Conservation (phyloP, 2,329 filamentous ascomycete genomes). For the Neonectria faginata region DNA sequence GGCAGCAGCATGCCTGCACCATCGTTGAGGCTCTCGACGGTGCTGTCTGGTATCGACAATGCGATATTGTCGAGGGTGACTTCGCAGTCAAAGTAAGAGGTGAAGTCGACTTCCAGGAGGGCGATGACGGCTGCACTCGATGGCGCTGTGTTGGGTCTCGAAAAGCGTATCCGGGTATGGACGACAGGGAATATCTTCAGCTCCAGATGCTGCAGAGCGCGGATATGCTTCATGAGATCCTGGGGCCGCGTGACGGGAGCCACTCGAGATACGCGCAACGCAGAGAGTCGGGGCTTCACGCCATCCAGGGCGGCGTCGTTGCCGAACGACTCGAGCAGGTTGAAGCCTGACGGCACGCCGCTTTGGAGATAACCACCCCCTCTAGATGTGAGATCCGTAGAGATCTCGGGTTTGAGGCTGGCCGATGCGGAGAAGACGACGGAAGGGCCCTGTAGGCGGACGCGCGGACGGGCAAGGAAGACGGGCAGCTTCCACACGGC, state of each 20-base stretch:
- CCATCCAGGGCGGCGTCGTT: slow-evolving; percentile 73
- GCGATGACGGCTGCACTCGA: slow-evolving; percentile 73
- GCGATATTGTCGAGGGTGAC: slow-evolving; percentile 70
- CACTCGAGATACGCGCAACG: slow-evolving; percentile 79
- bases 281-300: slow-evolving; percentile 75
- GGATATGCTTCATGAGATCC: slow-evolving; percentile 72
- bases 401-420: slow-evolving; percentile 65
- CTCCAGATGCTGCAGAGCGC: slow-evolving; percentile 70
- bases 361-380: slow-evolving; percentile 76
- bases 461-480: slow-evolving; percentile 69
- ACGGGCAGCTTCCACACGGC: slow-evolving; percentile 71
- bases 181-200: slow-evolving; percentile 76
- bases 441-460: slow-evolving; percentile 74
- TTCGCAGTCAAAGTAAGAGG: slow-evolving; percentile 75
- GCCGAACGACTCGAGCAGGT: slow-evolving; percentile 80
- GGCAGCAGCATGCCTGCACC: slow-evolving; percentile 63
- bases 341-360: slow-evolving; percentile 75
- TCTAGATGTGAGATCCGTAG: slow-evolving; percentile 43
- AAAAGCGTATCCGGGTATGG: slow-evolving; percentile 79
- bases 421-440: slow-evolving; percentile 74
- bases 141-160: slow-evolving; percentile 69
- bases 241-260: slow-evolving; percentile 73
- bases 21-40: slow-evolving; percentile 68
- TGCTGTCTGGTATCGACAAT: slow-evolving; percentile 68
- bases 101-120: slow-evolving; percentile 80